phyloP scores from a whole-genome alignment of 2,329 filamentous ascomycete genomes.

The Monascus ruber region DNA sequence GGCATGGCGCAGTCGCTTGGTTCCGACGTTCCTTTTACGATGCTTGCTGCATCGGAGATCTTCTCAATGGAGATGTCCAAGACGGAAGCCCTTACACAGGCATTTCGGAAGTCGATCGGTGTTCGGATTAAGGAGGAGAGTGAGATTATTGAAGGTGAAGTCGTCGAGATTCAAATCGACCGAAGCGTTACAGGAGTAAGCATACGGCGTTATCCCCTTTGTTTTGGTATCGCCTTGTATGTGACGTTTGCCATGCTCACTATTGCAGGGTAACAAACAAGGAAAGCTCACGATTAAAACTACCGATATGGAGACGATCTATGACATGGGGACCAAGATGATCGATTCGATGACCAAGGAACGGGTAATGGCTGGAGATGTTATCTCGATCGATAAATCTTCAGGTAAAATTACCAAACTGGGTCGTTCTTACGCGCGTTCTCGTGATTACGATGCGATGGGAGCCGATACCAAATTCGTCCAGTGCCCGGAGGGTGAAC shows the following conservation, averaged over 20 bases:
- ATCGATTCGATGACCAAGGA: constrained; percentile 99
- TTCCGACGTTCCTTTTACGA: constrained; percentile 89
- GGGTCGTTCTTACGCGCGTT: constrained; percentile 85
- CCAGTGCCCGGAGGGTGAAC: constrained; percentile 91
- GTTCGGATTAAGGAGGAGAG: constrained; percentile 98
- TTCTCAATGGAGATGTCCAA: constrained; percentile 99
- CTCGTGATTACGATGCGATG: constrained; percentile 98
- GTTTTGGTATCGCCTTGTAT: background rate
- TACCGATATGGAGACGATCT: constrained; percentile 98
- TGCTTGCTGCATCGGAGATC: constrained; percentile 90
- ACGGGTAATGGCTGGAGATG: constrained; percentile 95
- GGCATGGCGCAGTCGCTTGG: constrained; percentile 96
- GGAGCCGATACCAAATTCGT: constrained; percentile 96
- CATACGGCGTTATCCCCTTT: background rate
- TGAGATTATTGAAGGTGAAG: constrained; percentile 97
- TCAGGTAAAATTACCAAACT: constrained; percentile 97
- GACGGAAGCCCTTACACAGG: constrained; percentile 93
- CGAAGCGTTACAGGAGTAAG: constrained; percentile 77
- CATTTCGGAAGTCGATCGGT: constrained; percentile 97
- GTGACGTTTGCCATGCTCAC: constrained; percentile 6
- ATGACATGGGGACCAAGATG: constrained; percentile 99
- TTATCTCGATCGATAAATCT: constrained; percentile 97
- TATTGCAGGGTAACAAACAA: constrained; percentile 69
- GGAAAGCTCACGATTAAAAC: constrained; percentile 99
- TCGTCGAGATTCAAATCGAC: constrained; percentile 97